phyloP scores from a whole-genome alignment of 371 early-diverging fungal genomes.

The Apophysomyces variabilis region DNA sequence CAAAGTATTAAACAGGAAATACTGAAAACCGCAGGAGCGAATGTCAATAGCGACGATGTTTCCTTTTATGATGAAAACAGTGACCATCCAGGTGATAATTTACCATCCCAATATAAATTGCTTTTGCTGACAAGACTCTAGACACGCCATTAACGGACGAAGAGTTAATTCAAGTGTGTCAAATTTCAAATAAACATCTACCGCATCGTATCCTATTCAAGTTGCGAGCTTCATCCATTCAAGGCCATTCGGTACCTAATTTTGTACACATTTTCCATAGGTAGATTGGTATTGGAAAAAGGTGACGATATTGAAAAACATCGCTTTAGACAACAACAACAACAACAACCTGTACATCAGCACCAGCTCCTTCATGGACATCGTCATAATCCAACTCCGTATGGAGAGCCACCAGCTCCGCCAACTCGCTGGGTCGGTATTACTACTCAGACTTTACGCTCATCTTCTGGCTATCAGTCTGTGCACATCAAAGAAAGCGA shows the following conservation, averaged over 20 bases:
- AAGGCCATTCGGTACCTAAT: slow-evolving; percentile 7
- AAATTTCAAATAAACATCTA: slow-evolving; percentile 43
- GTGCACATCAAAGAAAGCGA: slow-evolving; percentile 14
- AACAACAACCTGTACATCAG: slow-evolving; percentile 11
- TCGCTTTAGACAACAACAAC: not conserved
- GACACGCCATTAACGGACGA: slow-evolving; percentile 42
- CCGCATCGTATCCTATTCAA: slow-evolving; percentile 45
- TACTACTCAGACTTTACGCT: not conserved
- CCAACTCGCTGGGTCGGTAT: not conserved
- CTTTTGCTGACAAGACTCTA: slow-evolving; percentile 12
- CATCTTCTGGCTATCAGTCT: slow-evolving; percentile 8
- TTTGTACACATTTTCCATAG: slow-evolving; percentile 7
- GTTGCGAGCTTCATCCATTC: slow-evolving; percentile 13
- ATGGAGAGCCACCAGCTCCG: slow-evolving; percentile 15
- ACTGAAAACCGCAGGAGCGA: slow-evolving; percentile 40
- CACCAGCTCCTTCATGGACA: slow-evolving; percentile 11
- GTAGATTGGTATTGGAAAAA: slow-evolving; percentile 5
- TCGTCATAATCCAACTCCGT: slow-evolving; percentile 13
- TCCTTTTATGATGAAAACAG: slow-evolving; percentile 52
- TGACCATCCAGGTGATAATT: slow-evolving; percentile 37
- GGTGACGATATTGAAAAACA: not conserved
- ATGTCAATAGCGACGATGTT: slow-evolving; percentile 34
- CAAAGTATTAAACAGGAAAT: slow-evolving; percentile 42
- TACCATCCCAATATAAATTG: not conserved
- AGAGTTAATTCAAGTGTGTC: slow-evolving; percentile 46